A percentile compares a stretch with the other conserved stretches of the same genome.
These are phyloP conservation scores for Gigaspora rosea DNA, from an alignment of 192 early-diverging fungal genomes.

Conservation along the genomic window DNA sequence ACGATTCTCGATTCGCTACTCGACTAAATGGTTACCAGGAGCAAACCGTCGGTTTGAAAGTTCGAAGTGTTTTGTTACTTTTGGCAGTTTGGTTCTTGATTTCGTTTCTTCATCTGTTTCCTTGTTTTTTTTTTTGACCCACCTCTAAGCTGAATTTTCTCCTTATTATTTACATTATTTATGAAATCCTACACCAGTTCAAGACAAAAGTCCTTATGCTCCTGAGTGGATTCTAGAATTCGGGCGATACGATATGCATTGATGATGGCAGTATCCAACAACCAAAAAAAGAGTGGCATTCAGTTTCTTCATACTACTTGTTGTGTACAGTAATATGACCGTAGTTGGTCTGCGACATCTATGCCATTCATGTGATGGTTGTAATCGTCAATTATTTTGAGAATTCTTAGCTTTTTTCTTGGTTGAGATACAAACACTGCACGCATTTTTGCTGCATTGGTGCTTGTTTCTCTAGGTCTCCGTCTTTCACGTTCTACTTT, in stretches of 20 bases:
- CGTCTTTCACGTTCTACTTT: constrained; percentile 1
- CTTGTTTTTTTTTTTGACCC: neutral
- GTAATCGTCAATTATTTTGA: constrained; percentile 33
- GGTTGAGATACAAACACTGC: constrained; percentile 13
- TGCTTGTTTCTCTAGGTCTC: constrained; percentile 28
- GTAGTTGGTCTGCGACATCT: constrained; percentile 33
- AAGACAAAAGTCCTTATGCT: neutral
- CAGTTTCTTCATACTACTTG: constrained; percentile 21
- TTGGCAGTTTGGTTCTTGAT: too few species aligned
- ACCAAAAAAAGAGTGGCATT: constrained; percentile 30
- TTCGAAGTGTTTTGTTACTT: neutral
- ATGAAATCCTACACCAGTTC: neutral
- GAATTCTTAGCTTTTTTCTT: constrained; percentile 18
- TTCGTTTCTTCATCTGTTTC: neutral
- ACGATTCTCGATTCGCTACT: neutral
- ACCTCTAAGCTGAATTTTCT: neutral
- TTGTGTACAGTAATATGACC: constrained; percentile 28
- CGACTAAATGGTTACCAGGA: constrained; percentile 1
- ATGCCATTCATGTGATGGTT: constrained; percentile 27
- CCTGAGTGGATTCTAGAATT: neutral
- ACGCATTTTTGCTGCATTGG: constrained; percentile 10
- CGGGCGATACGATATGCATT: neutral
- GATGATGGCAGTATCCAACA: constrained; percentile 11
- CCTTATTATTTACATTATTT: neutral
- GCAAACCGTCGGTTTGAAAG: neutral